phyloP scores from a whole-genome alignment of 1,284 basidiomycete species.

The Apiotrichum mycotoxinovorans region DNA sequence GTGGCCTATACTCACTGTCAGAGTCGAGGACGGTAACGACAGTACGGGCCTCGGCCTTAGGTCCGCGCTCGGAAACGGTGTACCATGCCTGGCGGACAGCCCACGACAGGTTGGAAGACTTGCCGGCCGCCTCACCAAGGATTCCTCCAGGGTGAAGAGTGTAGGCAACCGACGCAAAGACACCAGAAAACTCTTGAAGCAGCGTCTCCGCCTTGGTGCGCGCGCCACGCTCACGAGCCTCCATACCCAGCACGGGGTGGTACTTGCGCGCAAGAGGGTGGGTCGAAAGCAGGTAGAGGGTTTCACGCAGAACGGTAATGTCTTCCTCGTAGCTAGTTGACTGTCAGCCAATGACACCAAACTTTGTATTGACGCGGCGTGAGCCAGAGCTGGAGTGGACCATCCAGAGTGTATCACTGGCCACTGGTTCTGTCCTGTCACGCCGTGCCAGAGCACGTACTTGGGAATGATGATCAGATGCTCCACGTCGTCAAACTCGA shows the following conservation, averaged over 20 bases:
- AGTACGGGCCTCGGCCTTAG: conserved; percentile 13
- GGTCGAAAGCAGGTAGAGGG: conserved; percentile 40
- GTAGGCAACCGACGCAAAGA: conserved; percentile 34
- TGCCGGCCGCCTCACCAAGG: conserved; percentile 38
- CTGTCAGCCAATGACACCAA: neutral
- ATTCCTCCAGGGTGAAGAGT: conserved; percentile 40
- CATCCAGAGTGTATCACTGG: too few relatives aligned
- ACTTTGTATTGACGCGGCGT: too few relatives aligned
- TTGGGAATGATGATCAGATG: conserved; percentile 42
- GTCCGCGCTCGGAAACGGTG: neutral
- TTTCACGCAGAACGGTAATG: conserved; percentile 36
- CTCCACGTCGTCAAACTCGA: conserved; percentile 28
- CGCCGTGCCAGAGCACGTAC: neutral
- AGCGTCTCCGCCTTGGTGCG: conserved; percentile 33
- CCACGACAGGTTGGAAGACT: conserved; percentile 42
- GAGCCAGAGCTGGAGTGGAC: too few relatives aligned
- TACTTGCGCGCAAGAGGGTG: conserved; percentile 36
- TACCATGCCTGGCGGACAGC: conserved; percentile 29
- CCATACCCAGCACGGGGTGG: conserved; percentile 42
- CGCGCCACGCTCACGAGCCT: conserved; percentile 38
- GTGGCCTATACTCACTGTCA: conserved; percentile 28
- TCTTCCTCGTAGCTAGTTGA: conserved; percentile 32
- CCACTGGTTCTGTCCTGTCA: too few relatives aligned
- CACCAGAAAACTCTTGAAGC: conserved; percentile 27
- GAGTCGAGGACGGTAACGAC: conserved; percentile 40